Evolutionary conservation across 768 basidiomycete genomes (phyloP).

Genomic region (Gloeophyllum trabeum): DNA sequence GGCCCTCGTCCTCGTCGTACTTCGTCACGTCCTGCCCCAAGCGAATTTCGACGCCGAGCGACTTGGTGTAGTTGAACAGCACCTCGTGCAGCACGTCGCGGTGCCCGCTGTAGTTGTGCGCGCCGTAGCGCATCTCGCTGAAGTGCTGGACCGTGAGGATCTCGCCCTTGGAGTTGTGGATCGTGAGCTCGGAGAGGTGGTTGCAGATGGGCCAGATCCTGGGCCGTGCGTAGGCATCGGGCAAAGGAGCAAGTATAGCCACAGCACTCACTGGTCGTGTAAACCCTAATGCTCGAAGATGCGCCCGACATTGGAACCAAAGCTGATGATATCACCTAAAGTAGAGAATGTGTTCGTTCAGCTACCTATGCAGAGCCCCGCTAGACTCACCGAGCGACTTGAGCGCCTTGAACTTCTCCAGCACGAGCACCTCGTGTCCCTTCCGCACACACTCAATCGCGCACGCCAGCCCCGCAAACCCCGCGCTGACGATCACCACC

Average conservation of each 20-base stretch:
- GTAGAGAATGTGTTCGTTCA: not conserved
- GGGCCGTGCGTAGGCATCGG: not conserved
- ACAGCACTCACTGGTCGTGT: constrained; percentile 11
- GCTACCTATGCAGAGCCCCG: not conserved
- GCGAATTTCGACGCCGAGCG: constrained; percentile 11
- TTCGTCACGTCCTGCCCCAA: constrained; percentile 10
- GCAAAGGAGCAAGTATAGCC: constrained; percentile 4
- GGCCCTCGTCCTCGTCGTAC: constrained; percentile 9
- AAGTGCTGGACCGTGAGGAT: constrained; percentile 11
- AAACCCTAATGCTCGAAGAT: constrained; percentile 13
- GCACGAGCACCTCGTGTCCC: constrained; percentile 10
- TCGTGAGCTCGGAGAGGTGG: constrained; percentile 7
- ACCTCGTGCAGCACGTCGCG: constrained; percentile 15
- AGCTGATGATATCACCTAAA: constrained; percentile 10
- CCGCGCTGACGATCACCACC: constrained; percentile 12
- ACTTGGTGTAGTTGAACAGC: constrained; percentile 10
- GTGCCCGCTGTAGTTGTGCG: constrained; percentile 16
- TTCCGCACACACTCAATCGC: constrained; percentile 10
- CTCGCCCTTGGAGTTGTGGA: constrained; percentile 13
- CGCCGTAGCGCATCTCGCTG: constrained; percentile 7
- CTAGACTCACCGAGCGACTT: constrained; percentile 8
- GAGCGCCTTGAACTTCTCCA: constrained; percentile 10
- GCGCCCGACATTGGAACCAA: constrained; percentile 13
- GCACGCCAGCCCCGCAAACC: constrained; percentile 12
- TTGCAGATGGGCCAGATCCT: constrained; percentile 13